Evolutionary conservation across 257 asterid species (phyloP).

Genomic region (Jaltomata sinuosa): DNA sequence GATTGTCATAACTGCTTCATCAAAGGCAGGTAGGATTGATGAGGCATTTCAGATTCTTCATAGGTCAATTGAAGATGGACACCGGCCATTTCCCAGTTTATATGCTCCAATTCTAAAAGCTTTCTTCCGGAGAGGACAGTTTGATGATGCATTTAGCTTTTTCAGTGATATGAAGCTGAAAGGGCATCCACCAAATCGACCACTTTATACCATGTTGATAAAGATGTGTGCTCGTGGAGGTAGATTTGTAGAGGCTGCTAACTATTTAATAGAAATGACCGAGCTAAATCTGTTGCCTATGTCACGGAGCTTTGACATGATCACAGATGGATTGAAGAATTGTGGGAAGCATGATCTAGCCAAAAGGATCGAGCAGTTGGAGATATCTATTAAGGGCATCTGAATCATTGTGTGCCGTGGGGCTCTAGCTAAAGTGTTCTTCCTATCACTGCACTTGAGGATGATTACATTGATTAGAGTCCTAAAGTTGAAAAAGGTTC

Average conservation of each 20-base stretch:
- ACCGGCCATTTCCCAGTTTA: conserved; percentile 83
- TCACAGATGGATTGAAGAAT: conserved; percentile 78
- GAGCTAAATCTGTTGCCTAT: conserved; percentile 58
- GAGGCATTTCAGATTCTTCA: conserved; percentile 73
- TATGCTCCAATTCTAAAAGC: conserved; percentile 88
- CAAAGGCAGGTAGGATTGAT: conserved; percentile 68
- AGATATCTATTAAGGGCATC: conserved; percentile 60
- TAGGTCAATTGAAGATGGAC: conserved; percentile 76
- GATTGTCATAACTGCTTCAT: conserved; percentile 49
- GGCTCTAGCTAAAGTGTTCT: not conserved
- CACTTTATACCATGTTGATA: conserved; percentile 80
- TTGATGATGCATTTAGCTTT: conserved; percentile 89
- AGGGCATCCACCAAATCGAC: conserved; percentile 94
- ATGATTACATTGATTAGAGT: not conserved
- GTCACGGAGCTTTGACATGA: conserved; percentile 83
- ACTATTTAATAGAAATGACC: conserved; percentile 90
- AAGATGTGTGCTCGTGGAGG: conserved; percentile 89
- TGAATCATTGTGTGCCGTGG: conserved; percentile 22
- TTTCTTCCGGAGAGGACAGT: conserved; percentile 59
- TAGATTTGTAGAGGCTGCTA: conserved; percentile 85
- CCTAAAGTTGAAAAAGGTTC: not conserved
- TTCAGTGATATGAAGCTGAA: conserved; percentile 86
- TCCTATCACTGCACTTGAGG: not conserved
- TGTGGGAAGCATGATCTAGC: conserved; percentile 94
- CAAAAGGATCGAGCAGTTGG: conserved; percentile 69